Base-by-base conservation (phyloP, 1,139 yeast species). In the Yamadazyma diddensiae region DNA sequence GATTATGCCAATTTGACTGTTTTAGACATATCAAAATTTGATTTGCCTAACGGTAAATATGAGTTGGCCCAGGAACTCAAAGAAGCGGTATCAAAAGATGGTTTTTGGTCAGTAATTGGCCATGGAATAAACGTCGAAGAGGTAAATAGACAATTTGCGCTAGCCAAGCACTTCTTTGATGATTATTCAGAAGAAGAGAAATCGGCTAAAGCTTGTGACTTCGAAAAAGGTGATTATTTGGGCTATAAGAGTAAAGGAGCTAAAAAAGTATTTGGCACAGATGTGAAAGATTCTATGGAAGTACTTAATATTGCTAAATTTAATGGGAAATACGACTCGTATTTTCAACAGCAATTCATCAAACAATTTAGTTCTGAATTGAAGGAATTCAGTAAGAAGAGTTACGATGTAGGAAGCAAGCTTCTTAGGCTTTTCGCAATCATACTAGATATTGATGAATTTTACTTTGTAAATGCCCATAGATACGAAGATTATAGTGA, bases 231-330 rank as follows among this genome's bases (percentile, higher is more conserved):
- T 0, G 56, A 60, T 31, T 60, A 60, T 38, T 57, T 59, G 40
- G 64, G 64, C 1, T 60, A 55, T 45, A 58, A 59, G 34, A 44
- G 48, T 4, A 45, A 42, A 13, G 59, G 56, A 3, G 50, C 47
- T 24, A 54, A 57, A 38, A 42, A 43, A 4, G 47, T 57, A 11
- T 55, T 57, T 37, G 58, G 54, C 4, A 56, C 62, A 1, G 49
- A 52, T 2, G 58, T 59, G 2, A 41, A 36, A 14, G 65, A 60
- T 32, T 55, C 59, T 31, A 49, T 55, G 6, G 65, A 60, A 34
- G 56, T 59, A 1, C 46, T 59, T 31, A 60, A 60, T 33, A 55
- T 60, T 27, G 61, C 66, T 16, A 60, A 60, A 34, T 59, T 60
- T 43, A 59, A 61, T 27, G 48, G 49, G n/a, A 42, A 45, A 13